These are phyloP conservation scores for Lentinus brumalis DNA, from an alignment of 768 basidiomycete genomes.

Conservation along the genomic window DNA sequence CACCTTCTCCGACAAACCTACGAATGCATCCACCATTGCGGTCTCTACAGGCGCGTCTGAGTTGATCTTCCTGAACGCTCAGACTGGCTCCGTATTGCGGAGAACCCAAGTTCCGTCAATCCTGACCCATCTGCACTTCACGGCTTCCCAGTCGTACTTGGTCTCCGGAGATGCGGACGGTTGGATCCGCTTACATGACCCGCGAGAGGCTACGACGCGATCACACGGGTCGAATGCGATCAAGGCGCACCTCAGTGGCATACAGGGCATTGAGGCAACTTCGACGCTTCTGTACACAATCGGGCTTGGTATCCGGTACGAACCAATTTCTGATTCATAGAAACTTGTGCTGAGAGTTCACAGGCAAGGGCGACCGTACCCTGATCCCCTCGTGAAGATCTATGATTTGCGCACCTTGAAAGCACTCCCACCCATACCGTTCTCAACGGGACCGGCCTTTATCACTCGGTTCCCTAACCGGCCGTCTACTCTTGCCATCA, in stretches of 20 bases:
- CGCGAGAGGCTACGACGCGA: conserved; percentile 59
- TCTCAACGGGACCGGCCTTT: conserved; percentile 85
- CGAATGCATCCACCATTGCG: conserved; percentile 58
- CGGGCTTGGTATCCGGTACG: conserved; percentile 82
- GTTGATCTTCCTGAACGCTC: conserved; percentile 69
- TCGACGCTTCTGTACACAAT: conserved; percentile 86
- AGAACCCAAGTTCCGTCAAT: conserved; percentile 57
- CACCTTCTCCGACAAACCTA: conserved; percentile 46
- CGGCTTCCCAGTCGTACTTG: conserved; percentile 52
- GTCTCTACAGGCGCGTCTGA: conserved; percentile 61
- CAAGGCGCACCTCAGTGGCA: conserved; percentile 79
- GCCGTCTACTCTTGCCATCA: conserved; percentile 71
- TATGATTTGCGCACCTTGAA: conserved; percentile 87
- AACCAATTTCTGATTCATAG: not conserved
- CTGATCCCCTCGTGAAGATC: conserved; percentile 91
- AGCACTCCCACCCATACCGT: conserved; percentile 82
- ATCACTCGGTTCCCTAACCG: conserved; percentile 78
- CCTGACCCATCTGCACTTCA: conserved; percentile 65
- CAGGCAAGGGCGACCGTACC: conserved; percentile 85
- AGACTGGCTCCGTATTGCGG: conserved; percentile 66
- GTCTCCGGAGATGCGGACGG: conserved; percentile 77
- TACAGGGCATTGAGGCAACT: conserved; percentile 78
- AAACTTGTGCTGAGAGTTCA: not conserved
- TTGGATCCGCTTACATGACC: conserved; percentile 68
- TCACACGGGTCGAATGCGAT: conserved; percentile 43